Conservation (phyloP, 257 asterid genomes). For the Solanum tarijense region DNA sequence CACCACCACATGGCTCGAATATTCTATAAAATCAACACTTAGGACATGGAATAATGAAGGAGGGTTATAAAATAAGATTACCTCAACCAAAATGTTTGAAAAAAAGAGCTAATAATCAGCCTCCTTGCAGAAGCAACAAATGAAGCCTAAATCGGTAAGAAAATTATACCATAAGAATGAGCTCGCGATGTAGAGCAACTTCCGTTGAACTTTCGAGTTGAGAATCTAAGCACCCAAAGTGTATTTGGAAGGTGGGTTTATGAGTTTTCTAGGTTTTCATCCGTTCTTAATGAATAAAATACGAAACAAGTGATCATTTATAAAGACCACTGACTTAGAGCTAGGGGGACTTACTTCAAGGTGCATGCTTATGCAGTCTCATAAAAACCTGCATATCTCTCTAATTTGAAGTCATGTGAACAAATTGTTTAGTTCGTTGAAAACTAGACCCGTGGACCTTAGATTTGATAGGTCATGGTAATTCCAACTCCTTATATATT, state of each 20-base stretch:
- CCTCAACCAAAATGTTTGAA: neutral
- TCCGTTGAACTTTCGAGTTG: neutral
- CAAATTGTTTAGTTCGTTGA: neutral
- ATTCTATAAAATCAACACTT: neutral
- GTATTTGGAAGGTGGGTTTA: neutral
- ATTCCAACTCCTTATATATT: neutral
- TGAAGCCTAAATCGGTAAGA: neutral
- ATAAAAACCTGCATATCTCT: neutral
- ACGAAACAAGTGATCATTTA: neutral
- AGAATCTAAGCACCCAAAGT: neutral
- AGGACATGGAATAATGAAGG: no score
- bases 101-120: neutral
- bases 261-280: neutral
- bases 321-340: neutral
- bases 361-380: neutral
- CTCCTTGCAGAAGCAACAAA: neutral
- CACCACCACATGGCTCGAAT: neutral
- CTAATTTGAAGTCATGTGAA: neutral
- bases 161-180: neutral
- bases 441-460: no score
- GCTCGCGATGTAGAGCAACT: neutral
- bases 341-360: neutral
- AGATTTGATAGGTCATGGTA: neutral
- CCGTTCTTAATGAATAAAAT: no score
- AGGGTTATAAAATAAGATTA: neutral